Conservation (phyloP, 805 yeast species). For the Nadsonia fulvescens region DNA sequence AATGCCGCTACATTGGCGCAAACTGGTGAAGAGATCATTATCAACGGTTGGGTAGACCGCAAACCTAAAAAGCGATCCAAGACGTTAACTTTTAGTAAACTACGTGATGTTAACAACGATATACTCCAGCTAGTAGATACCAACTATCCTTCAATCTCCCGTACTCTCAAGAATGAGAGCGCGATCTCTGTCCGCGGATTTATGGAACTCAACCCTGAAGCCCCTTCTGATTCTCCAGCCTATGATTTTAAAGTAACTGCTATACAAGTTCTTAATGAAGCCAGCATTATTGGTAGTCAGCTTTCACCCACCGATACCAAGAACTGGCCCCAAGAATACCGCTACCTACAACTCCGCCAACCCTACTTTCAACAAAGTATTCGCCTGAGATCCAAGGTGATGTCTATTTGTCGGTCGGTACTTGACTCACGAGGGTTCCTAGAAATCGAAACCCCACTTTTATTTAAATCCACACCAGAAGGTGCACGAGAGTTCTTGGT, state of each 20-base stretch:
- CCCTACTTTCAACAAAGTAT: constrained; percentile 15
- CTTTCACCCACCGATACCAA: constrained; percentile 39
- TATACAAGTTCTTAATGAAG: constrained; percentile 39
- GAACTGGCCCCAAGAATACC: constrained; percentile 58
- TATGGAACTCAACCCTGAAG: constrained; percentile 20
- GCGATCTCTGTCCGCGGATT: constrained; percentile 49
- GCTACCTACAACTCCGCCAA: constrained; percentile 64
- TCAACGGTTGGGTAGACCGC: constrained; percentile 75
- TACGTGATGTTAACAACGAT: constrained; percentile 61
- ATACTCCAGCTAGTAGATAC: constrained; percentile 36
- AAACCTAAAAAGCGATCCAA: constrained; percentile 57
- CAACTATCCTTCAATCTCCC: constrained; percentile 23
- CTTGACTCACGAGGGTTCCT: constrained; percentile 32
- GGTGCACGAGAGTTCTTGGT: constrained; percentile 94
- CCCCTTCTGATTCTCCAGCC: constrained; percentile 5
- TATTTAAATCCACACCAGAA: constrained; percentile 93
- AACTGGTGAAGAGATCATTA: constrained; percentile 17
- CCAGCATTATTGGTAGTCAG: constrained; percentile 51
- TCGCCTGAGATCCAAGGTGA: constrained; percentile 18
- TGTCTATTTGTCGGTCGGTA: constrained; percentile 20
- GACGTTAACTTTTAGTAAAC: constrained; percentile 45
- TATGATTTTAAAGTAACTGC: constrained; percentile 44
- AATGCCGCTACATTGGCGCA: background rate
- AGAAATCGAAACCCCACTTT: constrained; percentile 82
- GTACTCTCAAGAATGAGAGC: constrained; percentile 50